phyloP scores from a whole-genome alignment of 495 filamentous ascomycete species.

The Hyphodiscus hymeniophilus region DNA sequence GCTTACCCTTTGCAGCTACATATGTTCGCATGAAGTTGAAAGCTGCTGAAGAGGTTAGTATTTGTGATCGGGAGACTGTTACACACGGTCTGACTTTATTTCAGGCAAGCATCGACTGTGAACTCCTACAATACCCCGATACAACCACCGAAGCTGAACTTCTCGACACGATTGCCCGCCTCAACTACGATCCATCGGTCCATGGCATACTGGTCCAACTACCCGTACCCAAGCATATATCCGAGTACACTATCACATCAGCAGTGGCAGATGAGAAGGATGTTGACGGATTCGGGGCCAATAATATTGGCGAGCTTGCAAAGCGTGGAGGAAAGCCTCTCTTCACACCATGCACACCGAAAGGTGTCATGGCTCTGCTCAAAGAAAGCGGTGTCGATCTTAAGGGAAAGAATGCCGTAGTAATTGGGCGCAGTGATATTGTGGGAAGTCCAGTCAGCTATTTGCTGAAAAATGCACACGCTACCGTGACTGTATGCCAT shows the following conservation, averaged over 20 bases:
- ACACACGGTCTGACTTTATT: slow-evolving; percentile 12
- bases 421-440: slow-evolving; percentile 91
- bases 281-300: slow-evolving; percentile 91
- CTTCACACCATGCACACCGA: slow-evolving; percentile 91
- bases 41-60: slow-evolving; percentile 78
- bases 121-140: slow-evolving; percentile 74
- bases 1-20: slow-evolving; percentile 50
- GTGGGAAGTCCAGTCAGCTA: slow-evolving; percentile 96
- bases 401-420: slow-evolving; percentile 86
- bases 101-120: slow-evolving; percentile 82
- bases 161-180: slow-evolving; percentile 64
- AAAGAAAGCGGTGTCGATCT: slow-evolving; percentile 75
- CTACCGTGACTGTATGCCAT: slow-evolving; percentile 94
- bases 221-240: slow-evolving; percentile 79
- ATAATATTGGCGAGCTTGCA: slow-evolving; percentile 91
- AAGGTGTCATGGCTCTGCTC: slow-evolving; percentile 92
- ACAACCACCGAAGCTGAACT: slow-evolving; percentile 78
- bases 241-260: slow-evolving; percentile 82
- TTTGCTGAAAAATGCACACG: slow-evolving; percentile 87
- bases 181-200: slow-evolving; percentile 82
- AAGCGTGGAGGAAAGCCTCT: slow-evolving; percentile 83
- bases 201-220: slow-evolving; percentile 94
- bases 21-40: slow-evolving; percentile 99
- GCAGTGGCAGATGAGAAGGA: slow-evolving; percentile 90
- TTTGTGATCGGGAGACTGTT: slow-evolving; percentile 2